These are phyloP conservation scores for Cryphonectria parasitica DNA, from an alignment of 2,329 filamentous ascomycete species.

Conservation along the genomic window DNA sequence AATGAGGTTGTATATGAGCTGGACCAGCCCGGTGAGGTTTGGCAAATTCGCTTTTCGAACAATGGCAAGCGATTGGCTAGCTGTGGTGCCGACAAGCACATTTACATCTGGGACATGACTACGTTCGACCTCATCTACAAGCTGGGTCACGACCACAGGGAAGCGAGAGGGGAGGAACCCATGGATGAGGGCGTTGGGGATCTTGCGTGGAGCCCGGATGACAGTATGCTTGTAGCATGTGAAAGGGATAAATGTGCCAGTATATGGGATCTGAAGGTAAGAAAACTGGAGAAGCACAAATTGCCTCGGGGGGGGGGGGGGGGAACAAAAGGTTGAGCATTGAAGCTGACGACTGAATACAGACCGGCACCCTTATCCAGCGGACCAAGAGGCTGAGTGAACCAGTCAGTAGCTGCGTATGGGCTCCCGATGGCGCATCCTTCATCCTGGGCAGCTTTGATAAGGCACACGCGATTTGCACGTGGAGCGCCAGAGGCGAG, in stretches of 20 bases:
- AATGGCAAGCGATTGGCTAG: slow-evolving; percentile 83
- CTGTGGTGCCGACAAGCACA: slow-evolving; percentile 73
- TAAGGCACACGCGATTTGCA: slow-evolving; percentile 65
- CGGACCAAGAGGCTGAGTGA: slow-evolving; percentile 75
- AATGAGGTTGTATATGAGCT: slow-evolving; percentile 72
- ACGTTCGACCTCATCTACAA: slow-evolving; percentile 67
- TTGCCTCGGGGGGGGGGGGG: too few species aligned
- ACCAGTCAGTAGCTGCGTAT: slow-evolving; percentile 87
- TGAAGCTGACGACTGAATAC: slow-evolving; percentile 12
- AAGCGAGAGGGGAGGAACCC: slow-evolving; percentile 9
- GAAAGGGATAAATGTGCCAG: slow-evolving; percentile 73
- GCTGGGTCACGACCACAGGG: slow-evolving; percentile 62
- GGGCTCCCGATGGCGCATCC: slow-evolving; percentile 75
- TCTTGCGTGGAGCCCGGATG: slow-evolving; percentile 90
- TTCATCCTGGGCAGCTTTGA: slow-evolving; percentile 83
- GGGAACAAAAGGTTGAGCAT: neutral
- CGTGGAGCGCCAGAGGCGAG: slow-evolving; percentile 70
- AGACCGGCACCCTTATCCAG: slow-evolving; percentile 68
- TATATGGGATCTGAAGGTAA: slow-evolving; percentile 74
- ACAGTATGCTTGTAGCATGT: slow-evolving; percentile 83
- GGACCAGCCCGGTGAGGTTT: slow-evolving; percentile 81
- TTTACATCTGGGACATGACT: slow-evolving; percentile 81
- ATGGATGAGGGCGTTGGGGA: slow-evolving; percentile 69
- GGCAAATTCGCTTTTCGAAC: slow-evolving; percentile 89
- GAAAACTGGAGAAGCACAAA: slow-evolving; percentile 34